phyloP scores from a whole-genome alignment of 2,329 filamentous ascomycete species.

The Cyphellophora attinorum region DNA sequence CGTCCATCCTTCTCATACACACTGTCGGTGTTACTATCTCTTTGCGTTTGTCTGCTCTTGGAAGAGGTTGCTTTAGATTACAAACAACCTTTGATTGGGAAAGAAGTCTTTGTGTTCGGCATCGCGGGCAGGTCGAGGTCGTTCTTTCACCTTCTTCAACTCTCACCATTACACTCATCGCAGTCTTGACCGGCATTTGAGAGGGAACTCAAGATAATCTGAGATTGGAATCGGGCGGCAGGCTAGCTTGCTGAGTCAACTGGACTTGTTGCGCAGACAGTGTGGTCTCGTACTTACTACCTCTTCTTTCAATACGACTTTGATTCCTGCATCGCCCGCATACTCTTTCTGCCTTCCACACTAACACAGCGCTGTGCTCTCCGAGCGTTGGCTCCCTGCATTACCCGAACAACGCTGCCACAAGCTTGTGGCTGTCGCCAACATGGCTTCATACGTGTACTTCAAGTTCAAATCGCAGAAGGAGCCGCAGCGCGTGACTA shows the following conservation, averaged over 20 bases:
- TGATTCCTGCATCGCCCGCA: neutral
- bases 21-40: neutral
- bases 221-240: neutral
- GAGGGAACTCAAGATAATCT: neutral
- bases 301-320: neutral
- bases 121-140: neutral
- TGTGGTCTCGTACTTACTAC: neutral
- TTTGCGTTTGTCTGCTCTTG: neutral
- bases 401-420: neutral
- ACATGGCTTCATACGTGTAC: slow-evolving; percentile 93
- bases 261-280: neutral
- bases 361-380: neutral
- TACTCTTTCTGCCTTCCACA: neutral
- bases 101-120: neutral
- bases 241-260: neutral
- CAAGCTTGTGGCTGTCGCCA: slow-evolving; percentile 20
- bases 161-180: too few species aligned
- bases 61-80: too few species aligned
- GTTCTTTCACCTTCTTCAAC: neutral
- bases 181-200: neutral
- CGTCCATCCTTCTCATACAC: neutral
- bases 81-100: slow-evolving; percentile 1
- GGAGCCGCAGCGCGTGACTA: slow-evolving; percentile 86
- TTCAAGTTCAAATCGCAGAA: slow-evolving; percentile 99
- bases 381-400: neutral